phyloP scores from a whole-genome alignment of 768 basidiomycete genomes.

The Panaeolus papilionaceus region DNA sequence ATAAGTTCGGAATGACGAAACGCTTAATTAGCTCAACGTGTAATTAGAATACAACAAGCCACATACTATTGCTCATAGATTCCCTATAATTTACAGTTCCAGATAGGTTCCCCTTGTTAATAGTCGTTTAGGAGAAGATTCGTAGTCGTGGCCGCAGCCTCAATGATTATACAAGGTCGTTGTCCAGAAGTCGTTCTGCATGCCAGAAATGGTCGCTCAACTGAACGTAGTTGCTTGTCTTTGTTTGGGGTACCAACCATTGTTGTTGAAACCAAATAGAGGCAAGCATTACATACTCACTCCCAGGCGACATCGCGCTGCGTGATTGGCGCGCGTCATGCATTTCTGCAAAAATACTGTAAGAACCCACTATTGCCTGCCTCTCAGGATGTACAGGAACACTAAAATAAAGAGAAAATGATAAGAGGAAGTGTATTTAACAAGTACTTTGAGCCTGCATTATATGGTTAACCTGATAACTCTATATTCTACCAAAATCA shows the following conservation, averaged over 20 bases:
- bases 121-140: background rate
- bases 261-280: background rate
- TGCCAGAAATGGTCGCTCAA: constrained; percentile 3
- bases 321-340: background rate
- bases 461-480: too few species aligned
- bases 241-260: background rate
- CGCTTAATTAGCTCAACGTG: background rate
- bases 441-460: too few species aligned
- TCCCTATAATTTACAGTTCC: background rate
- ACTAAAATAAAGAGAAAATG: too few species aligned
- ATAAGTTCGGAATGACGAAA: background rate
- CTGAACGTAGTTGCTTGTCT: constrained; percentile 1
- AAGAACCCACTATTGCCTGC: too few species aligned
- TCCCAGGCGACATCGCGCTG: too few species aligned
- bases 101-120: background rate
- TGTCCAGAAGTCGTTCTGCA: constrained; percentile 2
- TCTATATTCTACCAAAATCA: too few species aligned
- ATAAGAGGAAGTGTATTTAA: too few species aligned
- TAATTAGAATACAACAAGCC: background rate
- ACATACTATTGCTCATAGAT: constrained; percentile 4
- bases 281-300: background rate
- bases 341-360: too few species aligned
- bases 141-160: constrained; percentile 8
- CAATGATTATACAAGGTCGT: constrained; percentile 1
- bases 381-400: too few species aligned